Evolutionary conservation across 768 basidiomycete species (phyloP), one percentile per base, ranked within the genome.

Genomic region (Leccinum obscurum): DNA sequence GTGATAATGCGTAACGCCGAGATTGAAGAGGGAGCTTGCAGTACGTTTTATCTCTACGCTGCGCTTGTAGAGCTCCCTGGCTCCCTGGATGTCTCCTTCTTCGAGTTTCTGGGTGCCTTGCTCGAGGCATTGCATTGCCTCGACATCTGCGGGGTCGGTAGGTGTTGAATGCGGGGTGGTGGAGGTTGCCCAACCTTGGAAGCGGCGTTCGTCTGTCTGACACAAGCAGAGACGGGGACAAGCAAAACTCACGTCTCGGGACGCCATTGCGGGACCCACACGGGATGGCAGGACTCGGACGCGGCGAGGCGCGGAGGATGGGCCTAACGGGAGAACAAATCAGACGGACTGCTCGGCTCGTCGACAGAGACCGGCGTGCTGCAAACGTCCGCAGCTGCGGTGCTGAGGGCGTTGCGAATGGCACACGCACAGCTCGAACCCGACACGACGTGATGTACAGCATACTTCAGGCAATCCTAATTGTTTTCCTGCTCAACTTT

Each of bases 1-100:
- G 73, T 94, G 92, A 72, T 93, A 94, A 69, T 92, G 87, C 4
- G 93, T 92, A 32, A 94, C 93, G 48, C 93, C 92, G 14, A 93
- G 81, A 71, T 94, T 94, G 76, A 93, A 94, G 41, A 94, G 81
- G 13, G 89, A 87, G 72, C 88, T 90, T 10, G 91, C 89, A 57
- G 82, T 90, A 60, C 86, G 83, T 71, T 88, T 87, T 58, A 94
- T 90, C 68, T 92, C 86, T 30, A 87, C 83, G 67, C 91, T 92
- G 64, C 91, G 85, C 72, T 83, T 78, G 75, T 93, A 94, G 41
- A 90, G 80, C 52, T 78, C 78, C 72, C 89, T 93, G 55, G 92
- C 92, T 54, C 80, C 84, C 65, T 89, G 80, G 3, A 94, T 85
- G 62, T 94, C 93, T 22, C 93, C 93, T 68, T 93, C 90, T 72